A percentile compares a stretch with the other conserved stretches of the same genome.
phyloP scores from a whole-genome alignment of 176 grass and related monocot genomes.

The Oropetium thomaeum region DNA sequence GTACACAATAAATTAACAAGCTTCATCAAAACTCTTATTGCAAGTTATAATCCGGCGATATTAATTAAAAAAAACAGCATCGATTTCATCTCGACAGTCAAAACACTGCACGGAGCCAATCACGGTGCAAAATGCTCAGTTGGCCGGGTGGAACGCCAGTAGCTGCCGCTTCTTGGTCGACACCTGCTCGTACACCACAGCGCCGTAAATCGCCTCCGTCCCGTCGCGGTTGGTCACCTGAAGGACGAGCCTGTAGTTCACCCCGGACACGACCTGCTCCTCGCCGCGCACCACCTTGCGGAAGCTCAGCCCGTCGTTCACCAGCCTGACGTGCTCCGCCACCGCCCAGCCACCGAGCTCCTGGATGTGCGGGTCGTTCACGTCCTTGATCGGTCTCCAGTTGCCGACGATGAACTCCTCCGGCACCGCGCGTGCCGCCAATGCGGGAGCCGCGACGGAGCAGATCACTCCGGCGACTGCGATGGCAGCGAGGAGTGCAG shows the following conservation, averaged over 20 bases:
- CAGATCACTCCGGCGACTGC: background rate
- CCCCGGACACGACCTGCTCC: conserved; percentile 32
- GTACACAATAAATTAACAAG: too few relatives aligned
- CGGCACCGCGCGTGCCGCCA: background rate
- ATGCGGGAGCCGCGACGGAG: background rate
- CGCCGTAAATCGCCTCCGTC: conserved; percentile 13
- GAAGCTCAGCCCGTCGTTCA: conserved; percentile 25
- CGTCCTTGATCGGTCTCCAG: conserved; percentile 28
- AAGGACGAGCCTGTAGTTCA: conserved; percentile 39
- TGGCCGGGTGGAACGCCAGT: conserved; percentile 11
- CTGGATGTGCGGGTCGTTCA: conserved; percentile 38
- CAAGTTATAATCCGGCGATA: background rate
- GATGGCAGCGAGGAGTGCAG: background rate
- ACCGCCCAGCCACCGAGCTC: conserved; percentile 44
- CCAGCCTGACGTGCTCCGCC: conserved; percentile 27
- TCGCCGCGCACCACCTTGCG: conserved; percentile 32
- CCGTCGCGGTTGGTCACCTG: background rate
- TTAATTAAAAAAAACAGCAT: too few relatives aligned
- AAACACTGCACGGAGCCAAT: too few relatives aligned
- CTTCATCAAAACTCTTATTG: too few relatives aligned
- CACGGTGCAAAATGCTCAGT: background rate
- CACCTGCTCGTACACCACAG: conserved; percentile 35
- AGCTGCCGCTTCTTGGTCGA: conserved; percentile 24
- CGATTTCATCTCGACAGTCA: background rate
- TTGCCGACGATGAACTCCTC: background rate